These are phyloP conservation scores for Pyrus pyrifolia DNA, from an alignment of 306 rosid species.

Conservation along the genomic window DNA sequence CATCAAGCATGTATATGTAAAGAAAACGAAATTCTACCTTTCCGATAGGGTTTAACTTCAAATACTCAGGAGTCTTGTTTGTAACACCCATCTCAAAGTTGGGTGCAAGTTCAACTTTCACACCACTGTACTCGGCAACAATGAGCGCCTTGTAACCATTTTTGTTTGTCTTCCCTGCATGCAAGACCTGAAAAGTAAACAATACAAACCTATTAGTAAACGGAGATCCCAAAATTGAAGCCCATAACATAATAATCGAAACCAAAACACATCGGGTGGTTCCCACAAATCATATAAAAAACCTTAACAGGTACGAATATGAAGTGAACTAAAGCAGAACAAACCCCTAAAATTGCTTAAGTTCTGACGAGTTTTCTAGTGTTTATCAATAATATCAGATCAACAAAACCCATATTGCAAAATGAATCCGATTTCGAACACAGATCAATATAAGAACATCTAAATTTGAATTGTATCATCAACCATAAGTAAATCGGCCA, in stretches of 20 bases:
- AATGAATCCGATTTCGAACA: not conserved
- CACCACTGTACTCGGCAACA: slow-evolving; percentile 52
- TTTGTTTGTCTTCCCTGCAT: slow-evolving; percentile 41
- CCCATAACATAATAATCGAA: not conserved
- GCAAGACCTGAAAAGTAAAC: slow-evolving; percentile 41
- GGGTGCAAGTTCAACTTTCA: slow-evolving; percentile 38
- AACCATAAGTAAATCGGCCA: not conserved
- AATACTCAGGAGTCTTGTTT: slow-evolving; percentile 60
- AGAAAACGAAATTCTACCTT: slow-evolving; percentile 34
- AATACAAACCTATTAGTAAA: not conserved
- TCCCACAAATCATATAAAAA: not conserved
- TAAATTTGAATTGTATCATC: not conserved
- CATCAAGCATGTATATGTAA: not conserved
- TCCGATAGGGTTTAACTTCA: slow-evolving; percentile 80
- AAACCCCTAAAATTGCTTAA: not conserved
- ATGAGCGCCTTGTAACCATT: slow-evolving; percentile 59
- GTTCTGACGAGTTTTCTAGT: not conserved
- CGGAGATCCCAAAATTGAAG: not conserved
- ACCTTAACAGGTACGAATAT: too few relatives aligned
- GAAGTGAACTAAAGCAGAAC: not conserved
- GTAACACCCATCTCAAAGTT: slow-evolving; percentile 65
- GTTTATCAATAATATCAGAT: not conserved
- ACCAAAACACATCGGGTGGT: not conserved
- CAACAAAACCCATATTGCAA: not conserved
- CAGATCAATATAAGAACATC: not conserved